Evolutionary conservation across 352 stramenopile species (phyloP).

Genomic region (Globisporangium cederbergense): DNA sequence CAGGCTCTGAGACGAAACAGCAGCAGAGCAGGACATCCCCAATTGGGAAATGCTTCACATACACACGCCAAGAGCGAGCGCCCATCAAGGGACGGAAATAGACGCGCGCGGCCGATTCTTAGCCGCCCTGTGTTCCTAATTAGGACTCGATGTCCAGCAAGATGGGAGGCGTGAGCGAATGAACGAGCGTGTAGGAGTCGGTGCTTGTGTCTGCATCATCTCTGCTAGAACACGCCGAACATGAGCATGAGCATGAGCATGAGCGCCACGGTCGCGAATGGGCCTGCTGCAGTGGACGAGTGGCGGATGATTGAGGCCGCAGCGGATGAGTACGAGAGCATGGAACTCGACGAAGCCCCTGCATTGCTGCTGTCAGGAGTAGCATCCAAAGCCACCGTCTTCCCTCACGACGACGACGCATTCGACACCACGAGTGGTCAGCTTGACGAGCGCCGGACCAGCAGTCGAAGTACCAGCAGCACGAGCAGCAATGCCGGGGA

Average conservation of each 20-base stretch:
- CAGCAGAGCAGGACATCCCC: too few species aligned
- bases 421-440: neutral
- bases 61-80: too few species aligned
- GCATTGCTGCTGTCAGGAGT: neutral
- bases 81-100: neutral
- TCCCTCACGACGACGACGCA: neutral
- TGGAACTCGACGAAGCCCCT: neutral
- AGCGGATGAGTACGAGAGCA: slow-evolving; percentile 7
- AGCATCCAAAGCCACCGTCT: neutral
- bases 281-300: neutral
- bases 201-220: too few species aligned
- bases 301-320: slow-evolving; percentile 9
- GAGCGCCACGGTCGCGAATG: neutral
- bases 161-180: neutral
- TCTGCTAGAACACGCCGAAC: neutral
- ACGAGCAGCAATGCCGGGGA: neutral
- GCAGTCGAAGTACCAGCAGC: neutral
- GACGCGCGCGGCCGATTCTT: neutral
- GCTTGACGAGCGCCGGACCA: neutral
- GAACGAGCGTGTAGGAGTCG: too few species aligned
- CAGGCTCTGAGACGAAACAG: too few species aligned
- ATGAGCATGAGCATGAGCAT: neutral
- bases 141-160: too few species aligned
- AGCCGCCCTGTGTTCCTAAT: neutral
- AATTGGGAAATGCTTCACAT: neutral